Base-by-base conservation (phyloP, 768 basidiomycete species). In the Plicaturopsis crispa region DNA sequence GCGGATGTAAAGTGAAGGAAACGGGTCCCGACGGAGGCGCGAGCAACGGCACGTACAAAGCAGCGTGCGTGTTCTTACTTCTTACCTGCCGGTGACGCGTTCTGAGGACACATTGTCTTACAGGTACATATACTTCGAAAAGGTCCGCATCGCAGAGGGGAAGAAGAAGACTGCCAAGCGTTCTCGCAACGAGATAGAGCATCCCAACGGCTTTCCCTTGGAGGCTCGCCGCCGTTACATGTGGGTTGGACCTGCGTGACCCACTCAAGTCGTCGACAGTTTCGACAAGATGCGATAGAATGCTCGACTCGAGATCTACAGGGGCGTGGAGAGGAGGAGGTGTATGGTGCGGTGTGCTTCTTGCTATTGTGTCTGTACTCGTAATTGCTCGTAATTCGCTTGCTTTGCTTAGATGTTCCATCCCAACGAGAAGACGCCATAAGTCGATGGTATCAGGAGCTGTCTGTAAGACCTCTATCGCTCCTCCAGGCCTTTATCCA, bases 401-500 rank as follows among this genome's bases (percentile, higher is more conserved):
- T 28, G 26, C 26, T 28, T 14, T 28, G 8, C 26, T 8, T 28
- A 8, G 8, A 8, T 28, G 8, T 28, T 28, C 14, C 10, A 8
- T 8, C 26, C 26, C 26, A 28, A 28, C 26, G 26, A n/a, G n/a
- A n/a, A n/a, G n/a, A n/a, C n/a, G n/a, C n/a, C n/a, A n/a, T n/a
- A n/a, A n/a, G n/a, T n/a, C 26, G 14, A 14, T 8, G 26, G 14
- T 14, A 28, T 28, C 26, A 28, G 8, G 26, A 28, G 14, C 26
- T 14, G 26, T 28, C 26, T 8, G 14, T 14, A 28, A 28, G 14
- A 8, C 26, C 41, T 39, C 50, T 46, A 36, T 70, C 54, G 41
- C 52, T 47, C n/a, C 40, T 44, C 93, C 94, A 99, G 20, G 65
- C 60, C 35, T 67, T 66, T 38, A 94, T 84, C 96, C 96, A 98